phyloP scores from a whole-genome alignment of 257 asterid genomes.

The Solanum appendiculatum region DNA sequence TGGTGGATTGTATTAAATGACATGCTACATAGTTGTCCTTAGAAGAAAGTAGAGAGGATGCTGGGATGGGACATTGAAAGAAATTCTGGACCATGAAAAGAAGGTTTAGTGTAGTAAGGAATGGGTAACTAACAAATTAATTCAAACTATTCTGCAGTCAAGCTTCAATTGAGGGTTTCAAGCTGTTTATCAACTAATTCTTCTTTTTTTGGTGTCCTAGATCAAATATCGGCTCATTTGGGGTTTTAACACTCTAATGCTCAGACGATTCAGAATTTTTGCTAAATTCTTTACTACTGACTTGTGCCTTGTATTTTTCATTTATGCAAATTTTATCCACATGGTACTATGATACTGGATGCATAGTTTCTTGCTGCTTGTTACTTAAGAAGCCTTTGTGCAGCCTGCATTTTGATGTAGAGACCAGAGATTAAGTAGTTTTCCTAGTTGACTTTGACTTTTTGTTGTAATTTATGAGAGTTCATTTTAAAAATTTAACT shows the following conservation, averaged over 20 bases:
- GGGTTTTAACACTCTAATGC: background rate
- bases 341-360: background rate
- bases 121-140: background rate
- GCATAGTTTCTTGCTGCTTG: background rate
- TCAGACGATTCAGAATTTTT: background rate
- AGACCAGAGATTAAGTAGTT: background rate
- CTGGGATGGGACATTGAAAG: background rate
- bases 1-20: background rate
- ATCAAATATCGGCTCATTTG: background rate
- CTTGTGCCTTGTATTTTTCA: background rate
- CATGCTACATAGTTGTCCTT: background rate
- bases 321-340: background rate
- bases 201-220: background rate
- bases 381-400: background rate
- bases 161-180: background rate
- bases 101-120: background rate
- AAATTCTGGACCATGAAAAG: background rate
- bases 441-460: background rate
- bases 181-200: background rate
- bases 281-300: background rate
- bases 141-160: background rate
- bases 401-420: background rate
- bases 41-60: background rate
- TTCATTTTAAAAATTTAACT: background rate
- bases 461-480: background rate